Evolutionary conservation across 2,329 filamentous ascomycete genomes (phyloP).

Genomic region (Penicillium capsulatum): DNA sequence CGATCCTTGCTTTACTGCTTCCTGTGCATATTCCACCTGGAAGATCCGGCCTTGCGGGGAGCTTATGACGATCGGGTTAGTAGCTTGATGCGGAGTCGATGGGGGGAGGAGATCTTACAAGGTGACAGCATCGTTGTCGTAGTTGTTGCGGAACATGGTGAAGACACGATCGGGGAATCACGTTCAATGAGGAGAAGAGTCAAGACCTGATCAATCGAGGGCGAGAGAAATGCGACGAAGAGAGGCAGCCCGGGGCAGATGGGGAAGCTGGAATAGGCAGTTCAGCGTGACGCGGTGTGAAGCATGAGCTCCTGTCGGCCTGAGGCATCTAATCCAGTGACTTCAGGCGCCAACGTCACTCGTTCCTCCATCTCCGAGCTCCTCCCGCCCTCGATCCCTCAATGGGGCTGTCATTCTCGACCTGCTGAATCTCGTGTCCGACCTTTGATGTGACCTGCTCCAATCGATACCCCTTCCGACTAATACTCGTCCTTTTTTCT

Average conservation of each 20-base stretch:
- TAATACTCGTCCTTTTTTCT: no score
- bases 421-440: slow-evolving; percentile 5
- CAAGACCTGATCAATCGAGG: slow-evolving; percentile 3
- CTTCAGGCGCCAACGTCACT: slow-evolving; percentile 33
- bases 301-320: slow-evolving; percentile 27
- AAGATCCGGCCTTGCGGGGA: slow-evolving; percentile 99
- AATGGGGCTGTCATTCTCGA: slow-evolving; percentile 16
- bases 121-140: slow-evolving; percentile 99
- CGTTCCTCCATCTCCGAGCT: slow-evolving; percentile 16
- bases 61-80: slow-evolving; percentile 49
- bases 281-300: slow-evolving; percentile 35
- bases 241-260: slow-evolving; percentile 17
- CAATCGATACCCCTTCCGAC: slow-evolving; percentile 5
- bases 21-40: slow-evolving; percentile 97
- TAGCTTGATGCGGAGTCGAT: slow-evolving; percentile 10
- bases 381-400: slow-evolving; percentile 10
- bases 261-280: slow-evolving; percentile 30
- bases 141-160: slow-evolving; percentile 99
- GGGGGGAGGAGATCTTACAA: slow-evolving; percentile 60
- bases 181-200: slow-evolving; percentile 5
- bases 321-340: slow-evolving; percentile 26
- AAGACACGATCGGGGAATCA: slow-evolving; percentile 16
- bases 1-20: slow-evolving; percentile 98
- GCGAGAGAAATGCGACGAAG: slow-evolving; percentile 11
- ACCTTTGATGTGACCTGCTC: slow-evolving; percentile 2